phyloP scores from a whole-genome alignment of 2,329 filamentous ascomycete species.

The Lachnellula suecica region DNA sequence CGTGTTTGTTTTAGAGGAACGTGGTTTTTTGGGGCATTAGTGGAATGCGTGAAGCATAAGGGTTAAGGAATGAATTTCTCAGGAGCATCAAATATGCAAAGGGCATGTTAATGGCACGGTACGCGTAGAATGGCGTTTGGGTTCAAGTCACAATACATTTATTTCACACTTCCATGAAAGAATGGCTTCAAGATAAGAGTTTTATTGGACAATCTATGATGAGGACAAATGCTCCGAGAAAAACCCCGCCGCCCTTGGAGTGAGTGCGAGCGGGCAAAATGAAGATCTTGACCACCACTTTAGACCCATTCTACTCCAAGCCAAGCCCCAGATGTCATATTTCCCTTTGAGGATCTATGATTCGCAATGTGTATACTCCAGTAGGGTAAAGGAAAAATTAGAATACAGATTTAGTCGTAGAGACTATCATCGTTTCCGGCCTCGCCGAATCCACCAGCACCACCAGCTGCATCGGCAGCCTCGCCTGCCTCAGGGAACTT shows the following conservation, averaged over 20 bases:
- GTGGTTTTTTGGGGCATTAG: no score
- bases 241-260: not conserved
- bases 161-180: not conserved
- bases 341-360: conserved; percentile 14
- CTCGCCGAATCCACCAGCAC: conserved; percentile 71
- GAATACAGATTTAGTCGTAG: conserved; percentile 71
- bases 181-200: not conserved
- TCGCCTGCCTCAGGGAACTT: conserved; percentile 77
- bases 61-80: not conserved
- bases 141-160: not conserved
- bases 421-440: conserved; percentile 94
- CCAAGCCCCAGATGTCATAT: conserved; percentile 11
- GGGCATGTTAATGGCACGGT: not conserved
- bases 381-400: conserved; percentile 23
- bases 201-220: conserved; percentile 24
- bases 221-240: conserved; percentile 5
- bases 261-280: conserved; percentile 3
- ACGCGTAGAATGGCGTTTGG: not conserved
- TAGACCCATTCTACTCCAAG: conserved; percentile 15
- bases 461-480: conserved; percentile 65
- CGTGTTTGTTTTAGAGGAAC: no score
- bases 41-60: not conserved
- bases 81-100: not conserved
- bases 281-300: conserved; percentile 11
- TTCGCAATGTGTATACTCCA: conserved; percentile 17